Percentiles rank a stretch among this genome's conserved stretches.
Conservation (phyloP, 306 rosid species). For the Glycyrrhiza uralensis region DNA sequence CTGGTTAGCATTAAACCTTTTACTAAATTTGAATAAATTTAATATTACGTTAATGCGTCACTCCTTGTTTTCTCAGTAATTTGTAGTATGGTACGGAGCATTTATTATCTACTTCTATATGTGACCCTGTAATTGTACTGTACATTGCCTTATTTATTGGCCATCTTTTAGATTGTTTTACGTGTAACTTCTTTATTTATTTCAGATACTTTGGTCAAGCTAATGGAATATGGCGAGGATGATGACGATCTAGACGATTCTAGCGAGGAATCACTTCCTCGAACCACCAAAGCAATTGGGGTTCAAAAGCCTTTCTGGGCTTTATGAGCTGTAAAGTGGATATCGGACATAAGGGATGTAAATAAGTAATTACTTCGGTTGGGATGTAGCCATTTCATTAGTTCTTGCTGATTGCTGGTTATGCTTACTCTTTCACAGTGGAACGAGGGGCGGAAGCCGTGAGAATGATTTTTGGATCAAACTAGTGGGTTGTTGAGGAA, state of each 20-base stretch:
- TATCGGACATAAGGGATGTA: constrained; percentile 25
- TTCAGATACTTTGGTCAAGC: constrained; percentile 84
- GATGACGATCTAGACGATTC: constrained; percentile 72
- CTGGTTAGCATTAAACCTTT: constrained; percentile 52
- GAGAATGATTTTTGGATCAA: constrained; percentile 17
- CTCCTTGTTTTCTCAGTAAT: neutral
- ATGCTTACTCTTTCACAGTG: neutral
- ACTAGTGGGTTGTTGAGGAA: constrained; percentile 14
- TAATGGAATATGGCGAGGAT: constrained; percentile 96
- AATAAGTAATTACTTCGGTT: neutral
- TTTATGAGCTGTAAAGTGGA: constrained; percentile 40
- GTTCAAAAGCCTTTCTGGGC: constrained; percentile 91
- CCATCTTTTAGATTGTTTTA: constrained; percentile 3
- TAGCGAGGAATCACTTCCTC: constrained; percentile 40
- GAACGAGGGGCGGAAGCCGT: neutral
- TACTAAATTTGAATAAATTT: constrained; percentile 5
- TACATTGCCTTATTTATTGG: neutral
- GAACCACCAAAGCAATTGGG: constrained; percentile 27
- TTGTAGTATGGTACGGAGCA: neutral
- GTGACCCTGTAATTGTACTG: constrained; percentile 4
- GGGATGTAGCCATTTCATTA: constrained; percentile 7
- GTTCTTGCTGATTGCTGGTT: constrained; percentile 15
- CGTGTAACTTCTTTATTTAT: constrained; percentile 4
- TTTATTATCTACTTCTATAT: constrained; percentile 2
- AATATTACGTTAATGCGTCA: neutral